A percentile compares a stretch with the other conserved stretches of the same genome.
Evolutionary conservation across 2,329 filamentous ascomycete species (phyloP).

Genomic region (Raffaelea arxii): DNA sequence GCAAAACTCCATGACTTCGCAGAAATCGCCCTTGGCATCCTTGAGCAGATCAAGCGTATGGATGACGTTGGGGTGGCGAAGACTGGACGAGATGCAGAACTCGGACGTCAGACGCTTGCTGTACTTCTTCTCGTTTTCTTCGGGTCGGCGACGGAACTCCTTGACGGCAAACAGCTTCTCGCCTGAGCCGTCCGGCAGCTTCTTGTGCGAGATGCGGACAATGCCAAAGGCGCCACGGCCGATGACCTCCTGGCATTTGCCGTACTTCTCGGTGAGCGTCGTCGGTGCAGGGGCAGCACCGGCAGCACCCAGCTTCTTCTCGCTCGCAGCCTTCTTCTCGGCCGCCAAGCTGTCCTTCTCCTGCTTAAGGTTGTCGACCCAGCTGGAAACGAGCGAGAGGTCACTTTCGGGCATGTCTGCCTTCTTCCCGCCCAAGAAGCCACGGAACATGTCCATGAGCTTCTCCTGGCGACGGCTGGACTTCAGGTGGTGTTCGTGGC

Average conservation of each 20-base stretch:
- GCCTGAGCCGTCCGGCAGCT: slow-evolving; percentile 65
- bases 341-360: slow-evolving; percentile 69
- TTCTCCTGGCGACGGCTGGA: slow-evolving; percentile 91
- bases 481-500: slow-evolving; percentile 81
- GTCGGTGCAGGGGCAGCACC: slow-evolving; percentile 22
- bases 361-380: slow-evolving; percentile 86
- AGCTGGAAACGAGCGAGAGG: slow-evolving; percentile 85
- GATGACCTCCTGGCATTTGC: slow-evolving; percentile 95
- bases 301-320: slow-evolving; percentile 7
- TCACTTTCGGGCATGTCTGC: slow-evolving; percentile 71
- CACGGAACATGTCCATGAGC: slow-evolving; percentile 81
- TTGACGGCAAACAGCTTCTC: slow-evolving; percentile 97
- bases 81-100: slow-evolving; percentile 95
- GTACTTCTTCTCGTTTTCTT: slow-evolving; percentile 95
- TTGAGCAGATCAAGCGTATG: slow-evolving; percentile 92
- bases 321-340: slow-evolving; percentile 42
- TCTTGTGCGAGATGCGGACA: slow-evolving; percentile 94
- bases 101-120: slow-evolving; percentile 95
- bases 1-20: slow-evolving; percentile 99
- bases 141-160: slow-evolving; percentile 87
- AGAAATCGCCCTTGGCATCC: slow-evolving; percentile 94
- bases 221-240: slow-evolving; percentile 95
- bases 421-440: slow-evolving; percentile 67
- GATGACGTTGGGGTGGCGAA: slow-evolving; percentile 95
- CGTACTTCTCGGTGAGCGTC: slow-evolving; percentile 90